Conservation (phyloP, 169 alveolate species). For the Toxoplasma gondii region DNA sequence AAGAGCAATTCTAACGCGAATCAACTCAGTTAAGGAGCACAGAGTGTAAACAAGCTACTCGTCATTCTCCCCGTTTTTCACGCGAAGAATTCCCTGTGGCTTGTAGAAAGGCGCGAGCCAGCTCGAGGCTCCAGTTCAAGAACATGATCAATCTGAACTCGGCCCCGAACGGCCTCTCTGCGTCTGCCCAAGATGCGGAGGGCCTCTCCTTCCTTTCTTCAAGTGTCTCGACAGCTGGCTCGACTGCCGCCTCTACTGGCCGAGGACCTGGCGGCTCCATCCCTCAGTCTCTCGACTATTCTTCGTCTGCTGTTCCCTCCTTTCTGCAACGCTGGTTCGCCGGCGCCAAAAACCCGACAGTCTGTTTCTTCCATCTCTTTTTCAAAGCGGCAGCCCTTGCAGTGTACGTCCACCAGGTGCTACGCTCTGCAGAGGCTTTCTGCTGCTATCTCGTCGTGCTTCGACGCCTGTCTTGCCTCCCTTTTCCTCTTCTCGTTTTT, state of each 20-base stretch:
- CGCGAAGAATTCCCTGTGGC: too few species aligned
- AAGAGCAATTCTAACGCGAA: too few species aligned
- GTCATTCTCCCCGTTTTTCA: too few species aligned
- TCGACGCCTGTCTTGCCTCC: neutral
- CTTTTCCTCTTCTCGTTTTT: neutral
- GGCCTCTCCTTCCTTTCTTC: slow-evolving; percentile 15
- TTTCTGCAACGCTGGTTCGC: slow-evolving; percentile 34
- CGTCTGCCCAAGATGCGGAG: neutral
- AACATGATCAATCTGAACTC: neutral
- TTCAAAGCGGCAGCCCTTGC: slow-evolving; percentile 43
- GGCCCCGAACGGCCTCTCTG: slow-evolving; percentile 6
- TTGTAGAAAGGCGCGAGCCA: too few species aligned
- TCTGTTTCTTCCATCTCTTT: slow-evolving; percentile 55
- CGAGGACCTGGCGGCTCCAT: slow-evolving; percentile 1
- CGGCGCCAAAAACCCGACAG: slow-evolving; percentile 53
- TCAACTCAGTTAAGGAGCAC: too few species aligned
- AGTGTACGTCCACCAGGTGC: neutral
- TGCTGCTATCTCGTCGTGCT: neutral
- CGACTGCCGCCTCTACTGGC: neutral
- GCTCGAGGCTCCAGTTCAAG: neutral
- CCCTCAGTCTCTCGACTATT: neutral
- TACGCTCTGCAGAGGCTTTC: neutral
- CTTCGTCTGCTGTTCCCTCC: neutral
- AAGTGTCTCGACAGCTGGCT: neutral
- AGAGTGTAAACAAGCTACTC: too few species aligned